Base-by-base conservation (phyloP, 164 flowering plant genomes). In the Stephania cephalantha region DNA sequence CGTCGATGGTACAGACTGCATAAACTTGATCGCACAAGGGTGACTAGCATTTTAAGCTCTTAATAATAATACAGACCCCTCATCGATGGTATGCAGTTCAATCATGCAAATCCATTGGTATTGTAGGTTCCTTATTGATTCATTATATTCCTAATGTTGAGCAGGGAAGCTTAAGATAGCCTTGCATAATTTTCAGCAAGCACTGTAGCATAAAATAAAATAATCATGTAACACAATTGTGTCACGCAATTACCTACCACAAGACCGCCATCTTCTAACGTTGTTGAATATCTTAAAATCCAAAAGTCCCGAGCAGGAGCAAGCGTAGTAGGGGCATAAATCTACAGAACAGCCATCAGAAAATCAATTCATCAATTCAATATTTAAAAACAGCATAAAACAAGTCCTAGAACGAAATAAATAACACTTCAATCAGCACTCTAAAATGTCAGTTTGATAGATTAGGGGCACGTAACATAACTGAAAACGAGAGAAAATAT, bases 251-350 rank as follows among this genome's bases (percentile, higher is more conserved):
- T 68, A 70, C 89, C 77, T 90, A 92, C 98, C 94, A 95, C 98
- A 48, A 95, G 83, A 78, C 97, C 90, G 78, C 97, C 97, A 73
- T 91, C 91, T 31, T 95, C 97, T 78, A 95, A 84, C 80, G 77
- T 87, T 11, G 90, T 91, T 17, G 95, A 89, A 79, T 92, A 95
- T 87, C 98, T 84, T 68, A 95, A 82, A 30, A 94, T 91, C 97
- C 98, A 95, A 74, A 95, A 90, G 81, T 92, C 98, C 18, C 97
- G 87, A 67, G 98, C 97, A 42, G 97, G 90, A 78, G 95, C 97
- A 79, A 92, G 74, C 29, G 94, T 91, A 30, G 97, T 91, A 63
- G 98, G 97, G 53, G 98, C 97, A 87, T 89, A 92, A 79, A 84
- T 82, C 97, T 93, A 75, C 79, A 85, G 69, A 8, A 61, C 52